These are phyloP conservation scores for Globisporangium uncinulatum DNA, from an alignment of 352 stramenopile genomes.

Conservation along the genomic window DNA sequence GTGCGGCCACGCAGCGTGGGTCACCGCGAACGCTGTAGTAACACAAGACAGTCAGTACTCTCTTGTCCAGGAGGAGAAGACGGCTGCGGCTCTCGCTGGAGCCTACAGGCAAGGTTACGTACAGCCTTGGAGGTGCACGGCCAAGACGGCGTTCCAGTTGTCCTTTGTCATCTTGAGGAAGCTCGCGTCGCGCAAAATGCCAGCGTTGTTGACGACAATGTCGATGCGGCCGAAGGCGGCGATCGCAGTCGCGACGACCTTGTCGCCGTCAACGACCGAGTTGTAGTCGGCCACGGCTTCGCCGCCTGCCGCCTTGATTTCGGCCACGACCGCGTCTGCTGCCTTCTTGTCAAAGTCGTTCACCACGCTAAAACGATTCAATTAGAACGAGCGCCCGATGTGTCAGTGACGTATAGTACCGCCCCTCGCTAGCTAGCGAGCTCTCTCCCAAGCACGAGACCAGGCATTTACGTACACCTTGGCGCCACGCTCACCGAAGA, in stretches of 20 bases:
- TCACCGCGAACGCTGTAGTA: slow-evolving; percentile 59
- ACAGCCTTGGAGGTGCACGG: slow-evolving; percentile 83
- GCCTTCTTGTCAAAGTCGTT: slow-evolving; percentile 67
- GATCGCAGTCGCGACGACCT: slow-evolving; percentile 74
- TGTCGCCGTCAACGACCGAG: slow-evolving; percentile 79
- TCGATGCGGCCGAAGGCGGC: slow-evolving; percentile 66
- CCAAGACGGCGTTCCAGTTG: slow-evolving; percentile 83
- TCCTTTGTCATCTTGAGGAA: slow-evolving; percentile 89
- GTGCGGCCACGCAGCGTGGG: slow-evolving; percentile 80
- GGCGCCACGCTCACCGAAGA: slow-evolving; percentile 66
- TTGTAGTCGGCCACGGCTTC: slow-evolving; percentile 80
- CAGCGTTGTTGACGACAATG: slow-evolving; percentile 92
- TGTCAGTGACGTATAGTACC: no score
- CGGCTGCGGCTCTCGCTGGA: no score
- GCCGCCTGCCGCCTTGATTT: slow-evolving; percentile 70
- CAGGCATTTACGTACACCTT: slow-evolving; percentile 60
- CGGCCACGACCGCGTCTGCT: slow-evolving; percentile 65
- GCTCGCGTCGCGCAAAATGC: slow-evolving; percentile 88
- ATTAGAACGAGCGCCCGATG: no score
- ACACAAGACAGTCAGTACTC: background rate
- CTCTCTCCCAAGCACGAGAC: background rate
- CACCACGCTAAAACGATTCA: slow-evolving; percentile 72
- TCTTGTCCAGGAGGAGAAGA: background rate
- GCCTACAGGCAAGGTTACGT: slow-evolving; percentile 21
- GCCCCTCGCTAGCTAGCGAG: slow-evolving; percentile 9